Percentiles rank a stretch among this genome's conserved stretches.
These are phyloP conservation scores for Paraurostyla sp. DNA, from an alignment of 73 alveolate genomes.

Conservation along the genomic window DNA sequence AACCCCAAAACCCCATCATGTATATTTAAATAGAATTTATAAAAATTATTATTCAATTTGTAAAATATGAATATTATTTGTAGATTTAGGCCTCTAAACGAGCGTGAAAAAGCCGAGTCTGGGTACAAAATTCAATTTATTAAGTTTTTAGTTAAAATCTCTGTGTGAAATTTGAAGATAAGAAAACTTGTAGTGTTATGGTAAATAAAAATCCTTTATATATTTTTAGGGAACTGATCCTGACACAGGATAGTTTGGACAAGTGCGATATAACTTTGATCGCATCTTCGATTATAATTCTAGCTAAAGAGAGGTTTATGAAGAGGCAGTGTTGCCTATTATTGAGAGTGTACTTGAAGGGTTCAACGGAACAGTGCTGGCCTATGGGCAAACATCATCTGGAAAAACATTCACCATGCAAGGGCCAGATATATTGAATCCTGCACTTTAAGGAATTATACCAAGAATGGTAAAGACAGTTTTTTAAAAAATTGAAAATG, in stretches of 20 bases:
- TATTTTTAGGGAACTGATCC: constrained; percentile 54
- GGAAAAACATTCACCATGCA: constrained; percentile 95
- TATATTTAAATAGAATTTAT: too few species aligned
- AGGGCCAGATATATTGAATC: constrained; percentile 90
- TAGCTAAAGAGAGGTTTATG: constrained; percentile 84
- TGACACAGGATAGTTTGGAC: constrained; percentile 51
- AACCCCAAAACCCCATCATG: too few species aligned
- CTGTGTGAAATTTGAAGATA: constrained; percentile 46
- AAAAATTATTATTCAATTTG: too few species aligned
- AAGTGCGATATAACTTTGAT: constrained; percentile 85
- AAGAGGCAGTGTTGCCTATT: constrained; percentile 86
- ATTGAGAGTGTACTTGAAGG: constrained; percentile 91
- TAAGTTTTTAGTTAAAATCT: background rate
- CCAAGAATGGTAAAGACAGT: constrained; percentile 93
- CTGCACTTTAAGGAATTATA: constrained; percentile 84
- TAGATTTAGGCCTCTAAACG: constrained; percentile 87
- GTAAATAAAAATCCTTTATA: background rate
- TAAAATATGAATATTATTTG: constrained; percentile 69
- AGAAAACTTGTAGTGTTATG: constrained; percentile 28
- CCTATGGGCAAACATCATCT: constrained; percentile 93
- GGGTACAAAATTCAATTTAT: constrained; percentile 29
- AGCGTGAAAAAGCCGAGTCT: constrained; percentile 61
- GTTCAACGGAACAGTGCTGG: constrained; percentile 89
- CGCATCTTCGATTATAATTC: constrained; percentile 76
- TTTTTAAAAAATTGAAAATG: constrained; percentile 84